Conservation (phyloP, 495 filamentous ascomycete genomes). For the Hypoxylon rickii region DNA sequence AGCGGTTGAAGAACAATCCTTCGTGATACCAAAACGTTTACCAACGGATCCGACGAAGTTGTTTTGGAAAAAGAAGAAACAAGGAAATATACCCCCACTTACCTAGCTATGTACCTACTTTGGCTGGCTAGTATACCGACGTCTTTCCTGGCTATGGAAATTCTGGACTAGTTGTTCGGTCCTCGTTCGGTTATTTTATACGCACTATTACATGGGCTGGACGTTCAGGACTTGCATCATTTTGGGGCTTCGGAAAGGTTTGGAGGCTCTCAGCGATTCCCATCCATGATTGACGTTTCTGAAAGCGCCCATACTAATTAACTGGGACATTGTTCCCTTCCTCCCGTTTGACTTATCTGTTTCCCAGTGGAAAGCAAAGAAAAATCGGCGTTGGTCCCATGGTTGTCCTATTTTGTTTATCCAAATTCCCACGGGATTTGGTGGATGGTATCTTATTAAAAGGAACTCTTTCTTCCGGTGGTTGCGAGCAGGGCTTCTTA, state of each 20-base stretch:
- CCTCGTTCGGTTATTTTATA: slow-evolving; percentile 30
- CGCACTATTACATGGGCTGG: slow-evolving; percentile 28
- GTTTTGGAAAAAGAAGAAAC: neutral
- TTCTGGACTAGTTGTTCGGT: slow-evolving; percentile 25
- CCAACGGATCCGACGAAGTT: neutral
- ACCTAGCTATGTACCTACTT: neutral
- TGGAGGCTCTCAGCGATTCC: slow-evolving; percentile 32
- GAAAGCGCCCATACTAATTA: slow-evolving; percentile 29
- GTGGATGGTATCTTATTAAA: slow-evolving; percentile 8
- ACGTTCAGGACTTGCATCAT: slow-evolving; percentile 35
- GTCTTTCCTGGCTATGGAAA: slow-evolving; percentile 30
- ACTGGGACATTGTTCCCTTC: slow-evolving; percentile 12
- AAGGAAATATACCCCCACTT: neutral
- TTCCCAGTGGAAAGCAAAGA: slow-evolving; percentile 14
- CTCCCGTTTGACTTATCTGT: slow-evolving; percentile 1
- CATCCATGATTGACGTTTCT: slow-evolving; percentile 33
- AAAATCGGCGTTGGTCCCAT: slow-evolving; percentile 29
- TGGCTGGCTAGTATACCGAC: slow-evolving; percentile 19
- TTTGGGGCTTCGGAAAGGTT: slow-evolving; percentile 22
- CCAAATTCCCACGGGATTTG: neutral
- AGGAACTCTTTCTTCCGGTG: slow-evolving; percentile 12
- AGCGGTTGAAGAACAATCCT: slow-evolving; percentile 49
- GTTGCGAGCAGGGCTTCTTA: slow-evolving; percentile 12
- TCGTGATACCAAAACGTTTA: slow-evolving; percentile 15
- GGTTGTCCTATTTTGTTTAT: slow-evolving; percentile 18